Percentiles rank a stretch among this genome's conserved stretches.
phyloP scores from a whole-genome alignment of 306 rosid species.

The Acacia crassicarpa region DNA sequence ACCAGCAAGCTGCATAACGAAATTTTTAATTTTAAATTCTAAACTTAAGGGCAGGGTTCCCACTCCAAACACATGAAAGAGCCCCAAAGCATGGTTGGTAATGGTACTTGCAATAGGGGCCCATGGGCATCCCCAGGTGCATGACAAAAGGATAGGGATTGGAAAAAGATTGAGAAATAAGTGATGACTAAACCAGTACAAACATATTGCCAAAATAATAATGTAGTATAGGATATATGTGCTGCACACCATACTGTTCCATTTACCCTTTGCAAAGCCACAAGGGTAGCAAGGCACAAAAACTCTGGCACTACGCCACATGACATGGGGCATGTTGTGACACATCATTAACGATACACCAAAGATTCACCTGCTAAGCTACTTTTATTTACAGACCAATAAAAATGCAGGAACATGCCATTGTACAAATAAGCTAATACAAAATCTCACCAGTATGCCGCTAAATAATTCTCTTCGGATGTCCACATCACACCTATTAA shows the following conservation, averaged over 20 bases:
- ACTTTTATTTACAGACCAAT: slow-evolving; percentile 6
- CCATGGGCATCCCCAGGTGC: background rate
- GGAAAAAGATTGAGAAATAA: background rate
- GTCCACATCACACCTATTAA: slow-evolving; percentile 95
- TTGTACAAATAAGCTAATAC: slow-evolving; percentile 13
- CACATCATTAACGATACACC: background rate
- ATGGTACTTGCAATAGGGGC: background rate
- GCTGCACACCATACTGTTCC: background rate
- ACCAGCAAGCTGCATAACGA: slow-evolving; percentile 80
- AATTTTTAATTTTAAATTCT: slow-evolving; percentile 13
- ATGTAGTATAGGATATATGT: background rate
- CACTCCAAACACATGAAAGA: background rate
- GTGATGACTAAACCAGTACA: background rate
- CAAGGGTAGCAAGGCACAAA: background rate
- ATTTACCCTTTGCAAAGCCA: background rate
- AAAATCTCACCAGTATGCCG: slow-evolving; percentile 80
- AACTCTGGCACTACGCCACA: background rate
- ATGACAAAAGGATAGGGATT: background rate
- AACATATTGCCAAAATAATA: background rate
- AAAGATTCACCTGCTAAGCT: slow-evolving; percentile 13
- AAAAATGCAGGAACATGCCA: background rate
- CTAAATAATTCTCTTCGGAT: slow-evolving; percentile 95
- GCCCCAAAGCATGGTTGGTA: background rate
- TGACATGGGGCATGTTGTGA: background rate
- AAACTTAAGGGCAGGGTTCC: background rate